Conservation (phyloP, 148 eudicot species). For the Rhododendron molle region DNA sequence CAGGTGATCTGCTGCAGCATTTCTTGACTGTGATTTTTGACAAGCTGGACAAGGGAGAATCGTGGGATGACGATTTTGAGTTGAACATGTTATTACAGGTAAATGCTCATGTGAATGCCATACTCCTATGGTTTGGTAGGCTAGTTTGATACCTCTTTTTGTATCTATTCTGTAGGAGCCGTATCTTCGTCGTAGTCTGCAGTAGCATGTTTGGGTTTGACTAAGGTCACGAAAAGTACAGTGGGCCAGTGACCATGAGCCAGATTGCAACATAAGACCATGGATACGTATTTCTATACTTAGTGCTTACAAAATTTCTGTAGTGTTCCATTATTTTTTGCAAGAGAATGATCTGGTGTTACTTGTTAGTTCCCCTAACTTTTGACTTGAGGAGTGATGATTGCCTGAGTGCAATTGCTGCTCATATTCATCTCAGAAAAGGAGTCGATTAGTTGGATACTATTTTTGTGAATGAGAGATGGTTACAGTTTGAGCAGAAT, state of each 20-base stretch:
- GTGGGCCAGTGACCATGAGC: not conserved
- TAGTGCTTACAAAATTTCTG: not conserved
- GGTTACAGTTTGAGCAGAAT: not conserved
- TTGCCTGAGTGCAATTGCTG: not conserved
- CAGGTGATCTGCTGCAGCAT: slow-evolving; percentile 97
- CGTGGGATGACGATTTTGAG: slow-evolving; percentile 98
- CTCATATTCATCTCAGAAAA: not conserved
- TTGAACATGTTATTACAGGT: slow-evolving; percentile 87
- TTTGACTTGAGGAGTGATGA: not conserved
- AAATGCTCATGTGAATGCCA: not conserved
- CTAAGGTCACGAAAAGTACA: not conserved
- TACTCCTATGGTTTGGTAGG: not conserved
- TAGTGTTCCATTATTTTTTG: not conserved
- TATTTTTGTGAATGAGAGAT: not conserved
- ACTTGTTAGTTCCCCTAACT: not conserved
- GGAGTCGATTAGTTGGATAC: not conserved
- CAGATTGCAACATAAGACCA: not conserved
- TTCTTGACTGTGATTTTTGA: slow-evolving; percentile 74
- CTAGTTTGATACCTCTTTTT: not conserved
- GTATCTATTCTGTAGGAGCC: not conserved
- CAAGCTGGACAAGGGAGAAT: slow-evolving; percentile 87
- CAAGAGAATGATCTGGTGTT: not conserved
- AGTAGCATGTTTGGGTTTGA: not conserved
- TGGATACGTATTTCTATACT: not conserved
- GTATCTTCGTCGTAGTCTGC: not conserved